Base-by-base conservation (phyloP, 2,329 filamentous ascomycete genomes). In the Phoma sp. region DNA sequence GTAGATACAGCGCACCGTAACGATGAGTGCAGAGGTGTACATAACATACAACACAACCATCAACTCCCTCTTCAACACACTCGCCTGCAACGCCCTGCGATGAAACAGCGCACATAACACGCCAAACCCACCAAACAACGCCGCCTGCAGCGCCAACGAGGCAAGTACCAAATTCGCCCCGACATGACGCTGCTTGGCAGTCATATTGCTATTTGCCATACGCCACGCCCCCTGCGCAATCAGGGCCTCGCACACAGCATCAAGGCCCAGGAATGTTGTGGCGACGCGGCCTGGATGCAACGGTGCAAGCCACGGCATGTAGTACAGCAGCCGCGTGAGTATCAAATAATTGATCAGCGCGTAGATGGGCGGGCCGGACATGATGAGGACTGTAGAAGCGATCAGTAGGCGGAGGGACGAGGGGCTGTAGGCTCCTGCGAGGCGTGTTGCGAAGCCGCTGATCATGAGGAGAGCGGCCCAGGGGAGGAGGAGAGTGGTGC, bases 321-420 rank as follows among this genome's bases (percentile, higher is more conserved):
- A 89, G 68, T 83, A 83, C 18, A 88, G 76, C 10, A 86, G 77
- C 4, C 84, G 80, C 2, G 82, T 82, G 23, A 88, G 80, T 50
- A 86, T 79, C 61, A 85, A 80, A 69, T 87, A 88, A 64, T 87
- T 86, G 50, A 83, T 79, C 3, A 85, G 77, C 47, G 85, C 84
- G 36, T 87, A 81, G 4, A 88, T 75, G 0, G 86, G 86, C 41
- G 77, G 79, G 45, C 71, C 71, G 6, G 67, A 71, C 63, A 77
- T 67, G 32, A 77, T 70, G 6, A 79, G 67, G 0, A 78, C 72
- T 13, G 67, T 70, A n/a, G 74, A 74, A 7, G 72, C 73, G 53
- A 79, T 76, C 41, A 77, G 65, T 36, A 78, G 66, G 14, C 55
- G 62, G 5, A 79, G 61, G 48, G 75, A 79, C 2, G 77, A 62